A percentile compares a stretch with the other conserved stretches of the same genome.
Conservation (phyloP, 2,329 filamentous ascomycete species). For the Talaromyces sp. region DNA sequence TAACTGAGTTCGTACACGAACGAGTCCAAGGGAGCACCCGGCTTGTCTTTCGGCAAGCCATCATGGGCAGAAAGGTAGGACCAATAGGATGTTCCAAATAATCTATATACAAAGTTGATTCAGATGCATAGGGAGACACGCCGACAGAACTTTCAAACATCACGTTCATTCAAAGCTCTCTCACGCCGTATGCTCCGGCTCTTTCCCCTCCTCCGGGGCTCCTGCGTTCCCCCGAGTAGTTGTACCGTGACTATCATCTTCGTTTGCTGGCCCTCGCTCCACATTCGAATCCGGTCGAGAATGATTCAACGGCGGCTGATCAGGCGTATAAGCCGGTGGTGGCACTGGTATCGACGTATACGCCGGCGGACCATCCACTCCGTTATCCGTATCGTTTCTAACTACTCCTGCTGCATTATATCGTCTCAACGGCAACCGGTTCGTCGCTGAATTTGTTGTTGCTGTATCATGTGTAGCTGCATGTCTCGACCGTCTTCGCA, state of each 20-base stretch:
- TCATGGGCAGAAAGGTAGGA: no score
- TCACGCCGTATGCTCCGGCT: neutral
- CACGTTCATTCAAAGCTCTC: neutral
- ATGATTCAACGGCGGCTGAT: neutral
- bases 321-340: neutral
- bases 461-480: neutral
- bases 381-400: neutral
- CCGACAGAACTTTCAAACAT: no score
- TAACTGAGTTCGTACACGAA: no score
- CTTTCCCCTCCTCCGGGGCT: neutral
- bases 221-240: neutral
- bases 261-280: neutral
- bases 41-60: no score
- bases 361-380: neutral
- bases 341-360: slow-evolving; percentile 1
- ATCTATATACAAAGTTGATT: no score
- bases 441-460: neutral
- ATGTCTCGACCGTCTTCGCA: neutral
- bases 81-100: no score
- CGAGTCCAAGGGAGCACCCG: no score
- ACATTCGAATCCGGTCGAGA: neutral
- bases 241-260: neutral
- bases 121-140: no score
- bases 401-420: neutral
- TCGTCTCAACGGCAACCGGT: neutral